Evolutionary conservation across 352 stramenopile genomes (phyloP).

Genomic region (Phytophthora pluvialis): DNA sequence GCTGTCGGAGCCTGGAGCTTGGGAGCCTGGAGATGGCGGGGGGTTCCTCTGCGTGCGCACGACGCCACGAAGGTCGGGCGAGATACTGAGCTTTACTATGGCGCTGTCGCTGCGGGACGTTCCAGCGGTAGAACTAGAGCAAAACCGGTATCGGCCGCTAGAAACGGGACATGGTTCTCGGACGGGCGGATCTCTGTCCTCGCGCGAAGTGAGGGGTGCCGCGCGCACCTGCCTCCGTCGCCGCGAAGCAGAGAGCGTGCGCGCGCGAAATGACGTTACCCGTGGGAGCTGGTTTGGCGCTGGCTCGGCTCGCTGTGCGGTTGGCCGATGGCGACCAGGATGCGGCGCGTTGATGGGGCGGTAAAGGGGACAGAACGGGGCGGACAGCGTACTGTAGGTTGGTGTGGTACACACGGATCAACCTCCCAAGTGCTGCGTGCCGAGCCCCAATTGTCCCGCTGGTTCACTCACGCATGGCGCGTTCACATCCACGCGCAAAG

Average conservation of each 20-base stretch:
- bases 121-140: background rate
- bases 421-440: background rate
- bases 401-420: background rate
- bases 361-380: conserved; percentile 1
- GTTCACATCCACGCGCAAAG: background rate
- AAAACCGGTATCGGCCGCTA: conserved; percentile 14
- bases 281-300: background rate
- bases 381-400: background rate
- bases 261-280: background rate
- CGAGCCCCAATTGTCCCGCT: too few relatives aligned
- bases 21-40: conserved; percentile 7
- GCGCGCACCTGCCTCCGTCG: background rate
- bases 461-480: too few relatives aligned
- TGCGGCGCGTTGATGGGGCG: conserved; percentile 5
- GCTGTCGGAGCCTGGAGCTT: too few relatives aligned
- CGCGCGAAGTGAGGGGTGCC: conserved; percentile 3
- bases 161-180: conserved; percentile 17
- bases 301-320: conserved; percentile 4
- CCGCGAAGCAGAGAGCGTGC: conserved; percentile 14
- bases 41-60: conserved; percentile 11
- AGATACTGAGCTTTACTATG: conserved; percentile 23
- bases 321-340: conserved; percentile 24
- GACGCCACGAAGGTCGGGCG: conserved; percentile 17
- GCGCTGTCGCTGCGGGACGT: background rate
- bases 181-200: conserved; percentile 8